Conservation (phyloP, 2,329 filamentous ascomycete species). For the Penicillium psychrosexuale region DNA sequence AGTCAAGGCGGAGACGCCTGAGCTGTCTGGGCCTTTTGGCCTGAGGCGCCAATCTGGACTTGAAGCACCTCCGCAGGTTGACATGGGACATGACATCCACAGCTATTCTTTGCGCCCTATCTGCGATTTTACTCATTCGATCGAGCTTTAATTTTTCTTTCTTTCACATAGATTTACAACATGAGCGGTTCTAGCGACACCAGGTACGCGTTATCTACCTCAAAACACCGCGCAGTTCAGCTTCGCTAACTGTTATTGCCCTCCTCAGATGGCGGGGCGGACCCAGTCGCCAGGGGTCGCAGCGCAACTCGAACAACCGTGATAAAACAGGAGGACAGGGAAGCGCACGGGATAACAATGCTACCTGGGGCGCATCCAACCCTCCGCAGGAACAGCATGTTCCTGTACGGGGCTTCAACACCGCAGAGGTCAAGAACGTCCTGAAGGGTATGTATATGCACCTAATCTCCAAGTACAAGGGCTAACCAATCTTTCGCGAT, state of each 20-base stretch:
- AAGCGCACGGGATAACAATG: conserved; percentile 30
- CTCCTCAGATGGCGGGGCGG: conserved; percentile 40
- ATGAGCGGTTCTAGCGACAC: conserved; percentile 41
- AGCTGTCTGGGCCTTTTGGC: conserved; percentile 2
- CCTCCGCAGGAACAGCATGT: conserved; percentile 40
- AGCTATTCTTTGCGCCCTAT: conserved; percentile 22
- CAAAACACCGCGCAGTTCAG: background rate
- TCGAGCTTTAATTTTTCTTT: background rate
- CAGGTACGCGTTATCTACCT: conserved; percentile 27
- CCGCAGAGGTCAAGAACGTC: conserved; percentile 40
- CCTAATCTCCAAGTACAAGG: background rate
- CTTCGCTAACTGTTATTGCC: conserved; percentile 12
- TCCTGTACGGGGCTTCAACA: conserved; percentile 46
- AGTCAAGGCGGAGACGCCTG: conserved; percentile 22
- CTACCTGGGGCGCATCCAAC: conserved; percentile 29
- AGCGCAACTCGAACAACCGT: conserved; percentile 37
- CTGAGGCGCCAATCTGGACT: conserved; percentile 20
- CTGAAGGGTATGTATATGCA: conserved; percentile 36
- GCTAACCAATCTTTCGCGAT: conserved; percentile 8
- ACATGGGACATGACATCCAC: conserved; percentile 11
- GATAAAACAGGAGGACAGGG: conserved; percentile 29
- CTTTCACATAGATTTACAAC: conserved; percentile 13
- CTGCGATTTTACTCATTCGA: background rate
- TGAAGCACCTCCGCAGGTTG: conserved; percentile 6
- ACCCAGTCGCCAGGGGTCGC: conserved; percentile 38